Evolutionary conservation across 768 basidiomycete species (phyloP), one percentile per base, ranked within the genome.

Genomic region (Leucocoprinus sp.): DNA sequence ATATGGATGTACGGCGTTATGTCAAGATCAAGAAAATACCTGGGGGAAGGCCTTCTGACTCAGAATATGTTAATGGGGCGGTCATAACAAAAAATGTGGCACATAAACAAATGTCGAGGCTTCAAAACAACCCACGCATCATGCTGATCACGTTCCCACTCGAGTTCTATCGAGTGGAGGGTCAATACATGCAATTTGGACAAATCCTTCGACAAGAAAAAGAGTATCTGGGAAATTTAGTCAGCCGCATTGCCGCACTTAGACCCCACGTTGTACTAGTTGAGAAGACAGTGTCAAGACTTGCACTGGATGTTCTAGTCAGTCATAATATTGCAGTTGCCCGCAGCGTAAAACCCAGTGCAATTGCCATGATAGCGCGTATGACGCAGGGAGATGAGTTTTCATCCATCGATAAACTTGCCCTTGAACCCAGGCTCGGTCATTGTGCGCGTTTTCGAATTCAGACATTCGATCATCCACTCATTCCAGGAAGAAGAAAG

Each of bases 1-100:
- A 90, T 52, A 93, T 97, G 81, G 96, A 98, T 61, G 84, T 96
- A 18, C 74, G 95, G 24, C 78, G 84, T 29, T 96, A 95, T 55
- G 92, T 98, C 37, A 97, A 97, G 67, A 93, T 98, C 64, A 98
- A 99, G 70, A 95, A 95, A 64, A 85, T 98, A 12, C 95, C 96
- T 0, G 96, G 96, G 18, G 96, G 96, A 3, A 70, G 77, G 28
- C 93, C 95, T 15, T 76, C 71, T 21, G 91, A 99, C 61, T 96
- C 92, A 4, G 96, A 99, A 67, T 98, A 93, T 59, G 90, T 99
- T 36, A 87, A 92, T 44, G 96, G 96, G 9, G 89, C 86, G 4
- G 92, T 98, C 46, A 96, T 97, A 56, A 93, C 95, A 14, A 98
- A 99, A 72, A 97, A 97, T 55, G 84, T 98, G 7, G 89, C 93